Percentiles rank a stretch among this genome's conserved stretches.
These are phyloP conservation scores for Naganishia kalamii DNA, from an alignment of 768 basidiomycete genomes.

Conservation along the genomic window DNA sequence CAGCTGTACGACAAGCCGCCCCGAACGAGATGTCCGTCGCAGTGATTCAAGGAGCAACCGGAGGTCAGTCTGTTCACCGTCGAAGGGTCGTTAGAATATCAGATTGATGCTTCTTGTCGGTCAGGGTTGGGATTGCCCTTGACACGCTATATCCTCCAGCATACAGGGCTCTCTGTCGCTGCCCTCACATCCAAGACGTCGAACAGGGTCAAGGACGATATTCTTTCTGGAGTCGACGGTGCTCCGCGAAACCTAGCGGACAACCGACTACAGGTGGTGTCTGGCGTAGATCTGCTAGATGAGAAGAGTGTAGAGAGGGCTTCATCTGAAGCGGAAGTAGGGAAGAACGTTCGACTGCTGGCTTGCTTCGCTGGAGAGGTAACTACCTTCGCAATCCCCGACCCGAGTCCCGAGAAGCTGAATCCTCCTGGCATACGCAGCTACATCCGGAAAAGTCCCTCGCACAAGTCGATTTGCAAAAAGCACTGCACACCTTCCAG, in stretches of 20 bases:
- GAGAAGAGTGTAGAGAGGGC: slow-evolving; percentile 45
- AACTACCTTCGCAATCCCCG: slow-evolving; percentile 1
- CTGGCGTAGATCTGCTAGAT: slow-evolving; percentile 42
- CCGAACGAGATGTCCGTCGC: slow-evolving; percentile 35
- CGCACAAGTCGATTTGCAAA: slow-evolving; percentile 34
- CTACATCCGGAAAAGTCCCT: slow-evolving; percentile 50
- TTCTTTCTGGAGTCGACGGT: slow-evolving; percentile 25
- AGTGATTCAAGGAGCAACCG: slow-evolving; percentile 37
- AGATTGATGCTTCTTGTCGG: background rate
- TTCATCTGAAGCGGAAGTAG: slow-evolving; percentile 46
- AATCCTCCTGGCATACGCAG: slow-evolving; percentile 27
- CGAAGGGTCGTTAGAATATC: background rate
- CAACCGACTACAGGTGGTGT: slow-evolving; percentile 38
- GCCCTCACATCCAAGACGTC: slow-evolving; percentile 44
- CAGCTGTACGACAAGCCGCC: too few species aligned
- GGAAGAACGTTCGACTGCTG: slow-evolving; percentile 43
- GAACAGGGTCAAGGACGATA: slow-evolving; percentile 27
- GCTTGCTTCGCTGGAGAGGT: slow-evolving; percentile 48
- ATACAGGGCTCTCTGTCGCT: slow-evolving; percentile 46
- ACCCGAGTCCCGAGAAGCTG: background rate
- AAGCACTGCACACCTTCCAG: slow-evolving; percentile 44
- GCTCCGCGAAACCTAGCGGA: slow-evolving; percentile 19
- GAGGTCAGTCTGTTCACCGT: slow-evolving; percentile 7
- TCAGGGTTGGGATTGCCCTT: slow-evolving; percentile 41
- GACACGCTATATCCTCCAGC: slow-evolving; percentile 40